Base-by-base conservation (phyloP, 805 yeast species). In the Candida golubevii region DNA sequence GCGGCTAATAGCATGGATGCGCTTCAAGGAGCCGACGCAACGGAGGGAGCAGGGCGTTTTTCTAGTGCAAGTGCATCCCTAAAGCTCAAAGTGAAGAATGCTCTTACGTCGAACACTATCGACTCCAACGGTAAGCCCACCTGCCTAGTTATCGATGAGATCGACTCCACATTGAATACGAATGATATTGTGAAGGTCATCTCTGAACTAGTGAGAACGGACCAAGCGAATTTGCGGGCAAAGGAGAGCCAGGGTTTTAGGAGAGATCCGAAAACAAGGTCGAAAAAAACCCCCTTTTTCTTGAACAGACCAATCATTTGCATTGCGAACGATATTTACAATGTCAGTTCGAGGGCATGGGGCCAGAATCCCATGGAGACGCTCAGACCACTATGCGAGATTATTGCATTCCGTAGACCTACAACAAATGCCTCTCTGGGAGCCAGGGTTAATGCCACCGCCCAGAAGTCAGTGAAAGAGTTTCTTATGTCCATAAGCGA, bases 301-400 rank as follows among this genome's bases (percentile, higher is more conserved):
- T 61, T 93, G 35, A 70, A 74, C 54, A 74, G 98, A 52, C 98
- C 98, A 1, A 88, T 93, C 14, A 87, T 91, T 42, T 90, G 96
- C 35, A 79, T 93, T 44, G 95, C 97, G 60, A 93, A 91, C 58
- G 96, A 93, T 57, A 73, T 86, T 1, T 89, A 86, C 61, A 51
- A 60, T 12, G 51, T 49, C 15, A 50, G 51, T 2, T 42, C 65
- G 1, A 54, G 66, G 5, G 48, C 44, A n/a, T 52, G 51, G 31
- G 64, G 65, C 5, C 53, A 57, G 8, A 78, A 82, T 3, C 79
- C 86, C 1, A 69, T 91, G 63, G 95, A 88, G 41, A 80, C 79
- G 45, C 67, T 91, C 48, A 78, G 91, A 48, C 83, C 84, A 0
- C 66, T 74, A 47, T 80, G 91, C 50, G 97, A 91, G 55, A 71